Conservation (phyloP, 805 yeast species). For the Metschnikowia matae region DNA sequence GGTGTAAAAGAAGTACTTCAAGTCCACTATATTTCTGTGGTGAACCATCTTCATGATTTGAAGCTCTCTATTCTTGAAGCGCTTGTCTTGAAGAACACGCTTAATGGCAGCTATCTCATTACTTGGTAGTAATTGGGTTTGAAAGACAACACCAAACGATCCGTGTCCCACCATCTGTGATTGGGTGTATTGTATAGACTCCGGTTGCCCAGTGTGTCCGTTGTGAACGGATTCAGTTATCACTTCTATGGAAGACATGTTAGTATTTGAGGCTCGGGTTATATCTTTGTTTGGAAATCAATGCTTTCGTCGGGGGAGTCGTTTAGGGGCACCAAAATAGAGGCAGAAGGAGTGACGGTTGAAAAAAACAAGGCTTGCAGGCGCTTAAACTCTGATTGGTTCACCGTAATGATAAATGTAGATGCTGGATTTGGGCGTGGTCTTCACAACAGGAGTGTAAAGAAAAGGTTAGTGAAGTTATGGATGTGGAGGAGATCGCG, state of each 20-base stretch:
- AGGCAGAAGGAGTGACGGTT: conserved; percentile 1
- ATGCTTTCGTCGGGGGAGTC: background rate
- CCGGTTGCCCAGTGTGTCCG: conserved; percentile 62
- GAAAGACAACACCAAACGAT: conserved; percentile 97
- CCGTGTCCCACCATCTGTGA: conserved; percentile 96
- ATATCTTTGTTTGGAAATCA: conserved; percentile 1
- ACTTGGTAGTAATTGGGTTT: conserved; percentile 69
- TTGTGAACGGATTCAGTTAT: conserved; percentile 65
- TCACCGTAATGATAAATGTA: background rate
- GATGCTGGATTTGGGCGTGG: background rate
- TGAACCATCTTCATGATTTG: conserved; percentile 90
- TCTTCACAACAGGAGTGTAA: background rate
- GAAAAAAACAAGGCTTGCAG: background rate
- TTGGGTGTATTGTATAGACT: conserved; percentile 69
- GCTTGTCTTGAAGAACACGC: conserved; percentile 90
- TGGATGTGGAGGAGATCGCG: conserved; percentile 16
- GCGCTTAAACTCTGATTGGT: background rate
- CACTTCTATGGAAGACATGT: conserved; percentile 44
- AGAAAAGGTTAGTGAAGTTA: conserved; percentile 4
- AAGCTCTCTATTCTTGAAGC: conserved; percentile 91
- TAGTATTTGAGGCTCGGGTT: conserved; percentile 21
- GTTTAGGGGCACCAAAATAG: background rate
- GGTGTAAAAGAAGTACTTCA: conserved; percentile 82
- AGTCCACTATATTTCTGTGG: conserved; percentile 83
- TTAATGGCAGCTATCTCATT: conserved; percentile 87